Percentiles rank a stretch among this genome's conserved stretches.
Conservation (phyloP, 495 filamentous ascomycete genomes). For the Aspergillus carlsbadensis region DNA sequence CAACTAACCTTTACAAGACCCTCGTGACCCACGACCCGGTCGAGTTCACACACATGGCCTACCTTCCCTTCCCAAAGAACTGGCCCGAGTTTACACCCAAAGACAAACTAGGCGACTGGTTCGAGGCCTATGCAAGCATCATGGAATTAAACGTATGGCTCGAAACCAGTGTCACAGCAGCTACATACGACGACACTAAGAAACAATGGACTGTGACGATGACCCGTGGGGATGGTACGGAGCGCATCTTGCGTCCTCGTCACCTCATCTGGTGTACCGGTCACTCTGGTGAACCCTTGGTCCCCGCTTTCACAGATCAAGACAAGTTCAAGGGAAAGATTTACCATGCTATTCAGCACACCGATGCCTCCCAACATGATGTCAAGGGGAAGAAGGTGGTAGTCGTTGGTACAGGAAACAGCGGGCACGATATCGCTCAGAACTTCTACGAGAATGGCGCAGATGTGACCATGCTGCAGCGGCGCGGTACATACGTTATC, state of each 20-base stretch:
- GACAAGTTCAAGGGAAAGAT: conserved; percentile 46
- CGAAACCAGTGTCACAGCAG: conserved; percentile 48
- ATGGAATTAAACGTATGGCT: conserved; percentile 79
- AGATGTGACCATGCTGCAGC: conserved; percentile 77
- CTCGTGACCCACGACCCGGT: conserved; percentile 70
- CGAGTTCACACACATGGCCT: conserved; percentile 74
- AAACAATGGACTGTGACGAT: conserved; percentile 62
- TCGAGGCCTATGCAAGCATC: conserved; percentile 67
- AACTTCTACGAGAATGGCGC: conserved; percentile 75
- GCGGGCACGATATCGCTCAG: conserved; percentile 81
- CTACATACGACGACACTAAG: conserved; percentile 51
- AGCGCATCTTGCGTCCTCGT: conserved; percentile 41
- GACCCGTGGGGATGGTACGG: conserved; percentile 39
- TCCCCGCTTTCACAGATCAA: conserved; percentile 47
- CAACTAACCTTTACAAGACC: conserved; percentile 19
- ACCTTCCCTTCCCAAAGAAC: conserved; percentile 64
- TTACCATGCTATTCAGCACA: conserved; percentile 46
- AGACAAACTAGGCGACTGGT: conserved; percentile 77
- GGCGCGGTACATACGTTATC: conserved; percentile 73
- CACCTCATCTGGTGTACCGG: conserved; percentile 53
- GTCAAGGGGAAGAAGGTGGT: conserved; percentile 64
- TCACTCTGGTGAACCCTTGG: conserved; percentile 47
- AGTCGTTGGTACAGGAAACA: conserved; percentile 82
- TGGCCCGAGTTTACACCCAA: conserved; percentile 75
- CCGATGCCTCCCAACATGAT: conserved; percentile 34